Percentiles rank a stretch among this genome's conserved stretches.
Conservation (phyloP, 2,329 filamentous ascomycete species). For the Sporothrix curviconia region DNA sequence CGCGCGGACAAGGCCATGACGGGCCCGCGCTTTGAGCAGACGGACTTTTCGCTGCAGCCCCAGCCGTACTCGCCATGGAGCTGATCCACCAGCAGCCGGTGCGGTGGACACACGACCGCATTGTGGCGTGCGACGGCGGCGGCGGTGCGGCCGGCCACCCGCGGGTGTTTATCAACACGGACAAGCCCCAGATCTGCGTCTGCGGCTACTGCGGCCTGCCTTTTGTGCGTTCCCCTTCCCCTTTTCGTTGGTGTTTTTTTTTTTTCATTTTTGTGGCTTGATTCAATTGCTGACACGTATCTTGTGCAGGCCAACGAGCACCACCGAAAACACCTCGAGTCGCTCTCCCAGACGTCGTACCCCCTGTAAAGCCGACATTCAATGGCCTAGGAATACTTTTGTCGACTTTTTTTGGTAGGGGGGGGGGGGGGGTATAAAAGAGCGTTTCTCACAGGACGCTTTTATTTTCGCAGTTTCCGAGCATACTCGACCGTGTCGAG, state of each 20-base stretch:
- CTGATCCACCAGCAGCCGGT: constrained; percentile 95
- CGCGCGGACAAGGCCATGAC: constrained; percentile 79
- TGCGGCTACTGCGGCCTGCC: constrained; percentile 93
- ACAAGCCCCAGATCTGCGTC: constrained; percentile 83
- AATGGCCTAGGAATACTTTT: too few species aligned
- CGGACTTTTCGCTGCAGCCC: constrained; percentile 82
- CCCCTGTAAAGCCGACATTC: constrained; percentile 47
- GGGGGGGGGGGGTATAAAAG: too few species aligned
- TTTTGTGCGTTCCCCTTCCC: constrained; percentile 83
- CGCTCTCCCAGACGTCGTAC: constrained; percentile 72
- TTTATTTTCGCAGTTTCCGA: neutral
- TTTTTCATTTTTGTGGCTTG: too few species aligned
- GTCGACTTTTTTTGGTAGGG: too few species aligned
- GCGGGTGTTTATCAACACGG: constrained; percentile 92
- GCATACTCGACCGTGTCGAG: neutral
- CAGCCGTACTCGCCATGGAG: constrained; percentile 81
- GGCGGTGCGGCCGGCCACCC: constrained; percentile 88
- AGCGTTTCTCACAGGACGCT: too few species aligned
- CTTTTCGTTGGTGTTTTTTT: neutral
- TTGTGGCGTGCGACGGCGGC: constrained; percentile 86
- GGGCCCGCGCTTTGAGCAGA: constrained; percentile 95
- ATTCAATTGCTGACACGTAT: neutral
- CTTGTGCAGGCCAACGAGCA: constrained; percentile 75
- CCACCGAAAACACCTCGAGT: constrained; percentile 76
- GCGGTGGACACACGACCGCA: constrained; percentile 74